Base-by-base conservation (phyloP, 75 land plant species). In the Sequoia sempervirens region DNA sequence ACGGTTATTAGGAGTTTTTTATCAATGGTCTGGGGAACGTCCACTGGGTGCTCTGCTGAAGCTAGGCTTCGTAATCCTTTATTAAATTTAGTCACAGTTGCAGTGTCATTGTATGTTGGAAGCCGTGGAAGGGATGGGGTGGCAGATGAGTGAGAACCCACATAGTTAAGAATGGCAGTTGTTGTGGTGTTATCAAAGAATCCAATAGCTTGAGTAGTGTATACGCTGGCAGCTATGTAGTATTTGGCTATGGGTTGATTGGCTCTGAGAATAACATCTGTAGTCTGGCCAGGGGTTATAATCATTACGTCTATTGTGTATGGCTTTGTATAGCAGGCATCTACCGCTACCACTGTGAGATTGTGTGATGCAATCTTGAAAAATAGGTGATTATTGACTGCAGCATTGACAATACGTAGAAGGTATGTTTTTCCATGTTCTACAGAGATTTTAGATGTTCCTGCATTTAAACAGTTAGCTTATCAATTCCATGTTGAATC, bases 241-340 rank as follows among this genome's bases (percentile, higher is more conserved):
- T 84, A 87, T 5, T 37, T 85, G 75, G 86, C 84, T 26, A 70
- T 83, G 11, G 86, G 73, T 56, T 56, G 80, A 61, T 90, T 86
- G 40, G 93, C 84, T 41, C 76, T 84, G 50, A 92, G 83, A 74
- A 92, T 87, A 68, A 90, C 89, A 53, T 89, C 87, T 32, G 89
- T 84, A 73, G 93, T 90, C 82, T 93, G 94, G 26, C 94, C 94
- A 8, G 94, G 94, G 34, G 94, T 10, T n/a, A 93, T 86, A 47
- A 91, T 84, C 69, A 93, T 47, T 8, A 82, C 81, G 58, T 80
- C 37, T 12, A 86, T 87, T 50, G 79, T 72, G 64, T 89, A 93
- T 13, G 94, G 93, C 66, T 89, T 91, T 4, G 88, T 87, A 36
- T 89, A 89, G 73, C 80, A 43, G 1, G 88, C 90, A 47, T 89